Evolutionary conservation across 805 yeast species (phyloP), one percentile per base, ranked within the genome.

Genomic region (Alloascoidea africana): DNA sequence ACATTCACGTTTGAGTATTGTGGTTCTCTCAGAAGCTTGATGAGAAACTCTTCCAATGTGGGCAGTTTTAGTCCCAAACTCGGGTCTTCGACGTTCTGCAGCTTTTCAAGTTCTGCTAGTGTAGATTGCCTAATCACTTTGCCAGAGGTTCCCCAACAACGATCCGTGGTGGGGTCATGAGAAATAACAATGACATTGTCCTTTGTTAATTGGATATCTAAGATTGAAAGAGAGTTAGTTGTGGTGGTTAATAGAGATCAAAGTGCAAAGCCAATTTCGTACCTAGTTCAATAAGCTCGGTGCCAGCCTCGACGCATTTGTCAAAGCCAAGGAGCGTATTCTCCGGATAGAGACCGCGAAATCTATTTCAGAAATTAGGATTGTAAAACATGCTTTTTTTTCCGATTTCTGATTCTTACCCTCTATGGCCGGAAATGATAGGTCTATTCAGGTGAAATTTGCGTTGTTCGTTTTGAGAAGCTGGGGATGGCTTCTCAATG

Each of bases 101-200:
- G 47, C 34, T 52, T 42, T 36, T 58, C 58, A 36, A 70, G 47
- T 4, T 54, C 64, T 23, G 2, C 59, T 62, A 16, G 35, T 39
- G 51, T 45, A 60, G 37, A 40, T 51, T 1, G 66, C 54, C 3
- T 51, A 40, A 73, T 65, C 4, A 47, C 48, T 33, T 50, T 40
- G 13, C 35, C 27, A 30, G 63, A 50, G 30, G 52, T 48, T 38
- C 65, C 57, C 56, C 69, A 73, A 27, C 64, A 59, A 38, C 80
- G 60, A 3, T 64, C 66, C 0, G 77, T 63, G 36, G 50, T 53
- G 3, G 63, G 54, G 41, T 73, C 80, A 45, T 73, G 81, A 42
- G 67, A 66, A 36, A 73, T 56, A 14, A 73, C 71, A 2, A 72
- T 63, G 3, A 58, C 58, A n/a, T 70, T 70, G 46, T 73, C 81